Base-by-base conservation (phyloP, 257 asterid genomes). In the Voacanga thouarsii region DNA sequence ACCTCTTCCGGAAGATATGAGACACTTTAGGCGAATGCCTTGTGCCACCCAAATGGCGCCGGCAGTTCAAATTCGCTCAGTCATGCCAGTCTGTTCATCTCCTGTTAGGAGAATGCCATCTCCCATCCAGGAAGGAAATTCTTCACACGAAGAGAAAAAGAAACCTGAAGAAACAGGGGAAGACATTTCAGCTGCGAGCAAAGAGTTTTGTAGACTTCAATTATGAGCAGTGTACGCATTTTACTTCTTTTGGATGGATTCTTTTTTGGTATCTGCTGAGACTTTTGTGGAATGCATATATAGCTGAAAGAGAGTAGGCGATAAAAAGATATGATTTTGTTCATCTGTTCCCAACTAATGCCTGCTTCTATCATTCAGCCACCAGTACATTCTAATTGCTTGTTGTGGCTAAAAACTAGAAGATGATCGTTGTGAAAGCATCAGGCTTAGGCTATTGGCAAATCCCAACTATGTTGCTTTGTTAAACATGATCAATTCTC, bases 31-130 rank as follows among this genome's bases (percentile, higher is more conserved):
- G 4, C 50, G 50, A 1, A 37, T 51, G 65, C 61, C 76, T 16
- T 72, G 80, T 15, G 77, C 75, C 23, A 64, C 72, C 39, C 63
- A 60, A 50, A 77, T 81, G 47, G 84, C 81, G 5, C 81, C 79
- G 1, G 79, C 78, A 44, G 84, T 77, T 64, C 84, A 81, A 43
- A 72, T 81, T 37, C 80, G 81, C 9, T 72, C 81, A 16, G 81
- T 77, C 53, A 72, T 72, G 24, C 84, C 84, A 12, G 81, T 72
- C 16, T 60, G 80, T 76, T 67, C 83, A 55, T 56, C 86, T 49
- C 78, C 79, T 12, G 70, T 26, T n/a, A 77, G 67, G 60, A 44
- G 65, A 37, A 70, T 45, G 28, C 64, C 80, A 44, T 57, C 74
- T 68, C 30, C 33, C 23, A 55, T 30, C 71, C 75, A 51, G 66